Percentiles rank a stretch among this genome's conserved stretches.
Evolutionary conservation across 2,329 filamentous ascomycete species (phyloP).

Genomic region (Fusarium clavum): DNA sequence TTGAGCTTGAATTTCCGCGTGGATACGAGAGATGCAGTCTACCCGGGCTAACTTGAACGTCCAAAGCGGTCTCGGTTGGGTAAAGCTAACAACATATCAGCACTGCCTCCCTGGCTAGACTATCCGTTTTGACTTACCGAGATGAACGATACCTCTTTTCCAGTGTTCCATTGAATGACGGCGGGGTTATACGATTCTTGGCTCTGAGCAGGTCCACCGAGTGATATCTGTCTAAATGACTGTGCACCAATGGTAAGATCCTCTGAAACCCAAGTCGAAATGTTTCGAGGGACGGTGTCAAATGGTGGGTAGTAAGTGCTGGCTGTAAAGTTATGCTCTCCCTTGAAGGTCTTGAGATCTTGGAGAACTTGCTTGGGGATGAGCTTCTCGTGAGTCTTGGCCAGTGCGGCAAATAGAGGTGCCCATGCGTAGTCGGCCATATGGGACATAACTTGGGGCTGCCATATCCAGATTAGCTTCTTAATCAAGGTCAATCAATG

Average conservation of each 20-base stretch:
- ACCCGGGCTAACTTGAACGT: conserved; percentile 16
- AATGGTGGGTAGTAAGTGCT: conserved; percentile 69
- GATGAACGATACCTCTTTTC: conserved; percentile 49
- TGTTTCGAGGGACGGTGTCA: conserved; percentile 67
- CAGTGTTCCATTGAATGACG: conserved; percentile 68
- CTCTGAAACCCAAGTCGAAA: conserved; percentile 67
- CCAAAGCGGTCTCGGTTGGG: conserved; percentile 47
- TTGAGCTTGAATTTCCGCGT: conserved; percentile 58
- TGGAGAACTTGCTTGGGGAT: conserved; percentile 56
- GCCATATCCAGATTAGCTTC: background rate
- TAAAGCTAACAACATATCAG: conserved; percentile 53
- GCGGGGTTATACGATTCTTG: conserved; percentile 68
- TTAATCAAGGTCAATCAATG: fast-evolving
- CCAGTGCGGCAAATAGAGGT: conserved; percentile 66
- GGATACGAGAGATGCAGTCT: conserved; percentile 66
- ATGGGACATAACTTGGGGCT: conserved; percentile 68
- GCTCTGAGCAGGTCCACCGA: conserved; percentile 66
- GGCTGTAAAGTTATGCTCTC: conserved; percentile 64
- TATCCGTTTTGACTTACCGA: conserved; percentile 39
- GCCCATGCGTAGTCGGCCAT: conserved; percentile 68
- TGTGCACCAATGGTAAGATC: conserved; percentile 71
- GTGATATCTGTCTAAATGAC: conserved; percentile 65
- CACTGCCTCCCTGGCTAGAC: conserved; percentile 49
- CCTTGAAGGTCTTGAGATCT: conserved; percentile 60
- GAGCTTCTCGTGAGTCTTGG: conserved; percentile 61